A percentile compares a stretch with the other conserved stretches of the same genome.
These are phyloP conservation scores for Trypanosoma conorhini DNA, from an alignment of 208 protist species.

Conservation along the genomic window DNA sequence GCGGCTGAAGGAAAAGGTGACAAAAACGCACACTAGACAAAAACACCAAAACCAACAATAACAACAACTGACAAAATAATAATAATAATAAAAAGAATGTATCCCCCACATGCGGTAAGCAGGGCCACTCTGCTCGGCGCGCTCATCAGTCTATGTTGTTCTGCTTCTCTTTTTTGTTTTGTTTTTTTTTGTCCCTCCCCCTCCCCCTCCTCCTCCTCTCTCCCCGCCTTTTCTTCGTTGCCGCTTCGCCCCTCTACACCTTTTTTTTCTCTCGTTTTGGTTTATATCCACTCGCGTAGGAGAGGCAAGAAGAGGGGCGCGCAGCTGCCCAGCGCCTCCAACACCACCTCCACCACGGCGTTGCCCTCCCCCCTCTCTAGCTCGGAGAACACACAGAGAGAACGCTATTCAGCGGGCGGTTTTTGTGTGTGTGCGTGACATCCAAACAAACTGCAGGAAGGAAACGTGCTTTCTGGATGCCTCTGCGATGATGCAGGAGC, in stretches of 20 bases:
- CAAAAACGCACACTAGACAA: conserved; percentile 3
- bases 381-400: not conserved
- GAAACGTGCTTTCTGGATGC: not conserved
- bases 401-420: not conserved
- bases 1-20: not conserved
- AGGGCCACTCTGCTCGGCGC: not conserved
- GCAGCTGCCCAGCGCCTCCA: not conserved
- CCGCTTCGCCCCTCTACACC: no score
- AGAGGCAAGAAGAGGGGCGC: not conserved
- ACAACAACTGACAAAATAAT: conserved; percentile 3
- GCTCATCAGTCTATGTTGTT: not conserved
- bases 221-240: not conserved
- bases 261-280: not conserved
- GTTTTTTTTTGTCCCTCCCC: conserved; percentile 1
- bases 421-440: not conserved
- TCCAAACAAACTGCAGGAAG: not conserved
- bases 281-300: not conserved
- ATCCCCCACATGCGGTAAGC: not conserved
- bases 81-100: not conserved
- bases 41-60: not conserved
- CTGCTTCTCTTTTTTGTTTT: not conserved
- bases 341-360: not conserved
- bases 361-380: not conserved
- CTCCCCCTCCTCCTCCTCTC: not conserved
- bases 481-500: not conserved